Evolutionary conservation across 495 filamentous ascomycete genomes (phyloP), one percentile per base, ranked within the genome.

Genomic region (Cercophora newfieldiana): DNA sequence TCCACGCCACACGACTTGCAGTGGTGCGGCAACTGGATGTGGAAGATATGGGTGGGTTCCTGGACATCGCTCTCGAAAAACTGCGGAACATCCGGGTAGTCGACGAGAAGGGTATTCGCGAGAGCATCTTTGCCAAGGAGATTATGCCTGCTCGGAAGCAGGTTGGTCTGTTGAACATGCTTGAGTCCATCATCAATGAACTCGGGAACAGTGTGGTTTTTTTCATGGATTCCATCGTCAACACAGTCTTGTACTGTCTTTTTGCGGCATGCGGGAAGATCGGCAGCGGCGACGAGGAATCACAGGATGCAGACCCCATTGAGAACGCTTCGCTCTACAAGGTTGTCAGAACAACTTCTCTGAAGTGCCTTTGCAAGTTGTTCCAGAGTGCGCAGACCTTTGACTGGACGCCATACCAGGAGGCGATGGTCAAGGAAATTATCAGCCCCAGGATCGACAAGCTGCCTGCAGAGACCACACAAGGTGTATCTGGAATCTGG

Each of bases 81-180:
- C 85, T 97, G 14, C 81, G 80, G 3, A 79, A 83, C 14, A 73
- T 91, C 1, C 75, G 76, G 0, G 67, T 91, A n/a, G 63, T 90
- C 22, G 74, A 89, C 37, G 79, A 86, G 50, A 74, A 78, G 0
- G 69, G 65, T 1, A 14, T 81, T 7, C 63, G 85, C 0, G 80
- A 89, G 26, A 75, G 83, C 30, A 64, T 79, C 0, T 81, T 93
- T 57, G 69, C 78, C 1, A 71, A 76, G 16, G 86, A 89, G 53
- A 56, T 87, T 1, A 71, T 91, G 2, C 86, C 83, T 24, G 78
- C 82, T 18, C 86, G 93, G 66, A 94, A 93, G 77, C 94, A 97
- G 71, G 80, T 93, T 60, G 95, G 95, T 75, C 80, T 97, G 67
- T 74, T 97, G 49, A 93, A 93, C 72, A 94, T 98, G 91, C 81